Percentiles rank a stretch among this genome's conserved stretches.
Conservation (phyloP, 1,139 yeast species). For the Candida neerlandica region DNA sequence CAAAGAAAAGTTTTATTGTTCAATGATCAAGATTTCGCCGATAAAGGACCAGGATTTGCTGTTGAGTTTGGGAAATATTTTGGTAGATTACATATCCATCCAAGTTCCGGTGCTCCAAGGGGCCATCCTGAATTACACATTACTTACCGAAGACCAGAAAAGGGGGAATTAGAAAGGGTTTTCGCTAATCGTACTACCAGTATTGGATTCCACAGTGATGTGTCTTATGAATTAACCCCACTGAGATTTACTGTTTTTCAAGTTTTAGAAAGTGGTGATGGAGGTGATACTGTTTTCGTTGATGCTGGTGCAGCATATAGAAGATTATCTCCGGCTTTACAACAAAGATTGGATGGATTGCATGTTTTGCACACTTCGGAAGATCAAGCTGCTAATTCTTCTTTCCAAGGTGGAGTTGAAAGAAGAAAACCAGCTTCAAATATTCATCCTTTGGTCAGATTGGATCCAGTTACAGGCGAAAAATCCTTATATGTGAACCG, state of each 20-base stretch:
- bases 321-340: slow-evolving; percentile 32
- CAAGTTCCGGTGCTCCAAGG: slow-evolving; percentile 29
- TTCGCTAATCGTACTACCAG: slow-evolving; percentile 22
- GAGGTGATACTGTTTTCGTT: slow-evolving; percentile 38
- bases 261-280: slow-evolving; percentile 35
- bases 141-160: slow-evolving; percentile 34
- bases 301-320: slow-evolving; percentile 36
- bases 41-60: slow-evolving; percentile 32
- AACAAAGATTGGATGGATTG: slow-evolving; percentile 29
- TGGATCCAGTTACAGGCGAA: slow-evolving; percentile 58
- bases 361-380: slow-evolving; percentile 64
- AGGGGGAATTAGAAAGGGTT: slow-evolving; percentile 21
- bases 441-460: slow-evolving; percentile 59
- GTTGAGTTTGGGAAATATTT: slow-evolving; percentile 32
- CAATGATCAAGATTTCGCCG: slow-evolving; percentile 35
- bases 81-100: slow-evolving; percentile 38
- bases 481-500: slow-evolving; percentile 56
- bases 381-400: slow-evolving; percentile 61
- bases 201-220: slow-evolving; percentile 34
- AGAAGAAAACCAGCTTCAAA: slow-evolving; percentile 46
- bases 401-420: slow-evolving; percentile 42
- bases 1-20: slow-evolving; percentile 35
- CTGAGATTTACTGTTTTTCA: slow-evolving; percentile 33
- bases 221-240: slow-evolving; percentile 34
- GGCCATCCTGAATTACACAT: slow-evolving; percentile 32